Percentiles rank a stretch among this genome's conserved stretches.
These are phyloP conservation scores for Erythrobasidium hasegawianum DNA, from an alignment of 1,284 basidiomycete species.

Conservation along the genomic window DNA sequence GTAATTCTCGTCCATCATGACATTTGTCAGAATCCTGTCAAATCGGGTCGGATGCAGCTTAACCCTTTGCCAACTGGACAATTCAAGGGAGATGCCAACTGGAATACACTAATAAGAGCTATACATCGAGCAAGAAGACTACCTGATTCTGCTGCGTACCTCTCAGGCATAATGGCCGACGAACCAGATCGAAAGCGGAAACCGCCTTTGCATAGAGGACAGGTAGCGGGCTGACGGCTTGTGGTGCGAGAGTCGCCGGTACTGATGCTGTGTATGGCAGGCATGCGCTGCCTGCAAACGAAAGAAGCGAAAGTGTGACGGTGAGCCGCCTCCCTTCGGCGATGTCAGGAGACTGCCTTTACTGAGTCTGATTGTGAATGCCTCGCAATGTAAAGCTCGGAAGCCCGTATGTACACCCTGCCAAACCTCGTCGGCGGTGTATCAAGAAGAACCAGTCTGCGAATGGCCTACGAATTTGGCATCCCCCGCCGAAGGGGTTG, in stretches of 20 bases:
- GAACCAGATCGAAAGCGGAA: background rate
- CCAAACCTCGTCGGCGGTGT: slow-evolving; percentile 7
- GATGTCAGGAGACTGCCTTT: background rate
- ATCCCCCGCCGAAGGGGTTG: too few species aligned
- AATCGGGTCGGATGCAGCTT: too few species aligned
- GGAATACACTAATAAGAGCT: too few species aligned
- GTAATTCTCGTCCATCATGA: too few species aligned
- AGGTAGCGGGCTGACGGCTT: too few species aligned
- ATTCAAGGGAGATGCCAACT: too few species aligned
- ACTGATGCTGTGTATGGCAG: background rate
- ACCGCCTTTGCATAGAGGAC: background rate
- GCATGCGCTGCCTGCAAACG: slow-evolving; percentile 17
- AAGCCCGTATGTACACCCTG: slow-evolving; percentile 25
- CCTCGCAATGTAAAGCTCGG: background rate
- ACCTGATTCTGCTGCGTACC: too few species aligned
- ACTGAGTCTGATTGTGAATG: too few species aligned
- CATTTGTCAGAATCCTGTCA: too few species aligned
- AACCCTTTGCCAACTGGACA: too few species aligned
- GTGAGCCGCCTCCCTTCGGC: slow-evolving; percentile 1
- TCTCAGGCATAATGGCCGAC: background rate
- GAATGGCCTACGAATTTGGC: slow-evolving; percentile 11
- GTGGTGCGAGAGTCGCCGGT: too few species aligned
- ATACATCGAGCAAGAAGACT: too few species aligned
- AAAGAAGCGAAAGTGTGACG: slow-evolving; percentile 31
- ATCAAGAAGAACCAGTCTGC: slow-evolving; percentile 26